phyloP scores from a whole-genome alignment of 441 rosid genomes.

The Corymbia citriodora region DNA sequence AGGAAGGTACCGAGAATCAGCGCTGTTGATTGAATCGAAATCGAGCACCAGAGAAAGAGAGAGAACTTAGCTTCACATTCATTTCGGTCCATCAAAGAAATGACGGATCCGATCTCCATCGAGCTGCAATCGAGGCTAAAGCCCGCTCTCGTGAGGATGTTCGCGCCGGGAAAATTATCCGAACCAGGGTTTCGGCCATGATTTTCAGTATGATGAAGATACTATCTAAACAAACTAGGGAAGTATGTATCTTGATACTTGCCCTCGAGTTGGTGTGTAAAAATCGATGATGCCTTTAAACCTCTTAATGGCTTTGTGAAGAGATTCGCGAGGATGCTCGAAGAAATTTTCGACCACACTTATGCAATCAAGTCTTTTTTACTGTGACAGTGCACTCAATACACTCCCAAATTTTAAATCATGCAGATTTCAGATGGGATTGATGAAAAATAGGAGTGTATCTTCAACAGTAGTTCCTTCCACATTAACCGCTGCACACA shows the following conservation, averaged over 20 bases:
- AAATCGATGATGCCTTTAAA: rapidly evolving
- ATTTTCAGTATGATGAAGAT: background rate
- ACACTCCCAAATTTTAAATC: too few relatives aligned
- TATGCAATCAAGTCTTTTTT: rapidly evolving
- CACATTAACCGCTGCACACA: rapidly evolving
- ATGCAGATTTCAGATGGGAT: rapidly evolving
- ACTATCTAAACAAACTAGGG: background rate
- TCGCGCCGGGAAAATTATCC: background rate
- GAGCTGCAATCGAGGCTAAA: background rate
- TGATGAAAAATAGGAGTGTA: background rate
- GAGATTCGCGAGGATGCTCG: rapidly evolving
- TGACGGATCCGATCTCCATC: background rate
- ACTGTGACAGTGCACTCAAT: rapidly evolving
- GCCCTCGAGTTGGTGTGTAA: rapidly evolving
- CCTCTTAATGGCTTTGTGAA: background rate
- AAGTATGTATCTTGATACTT: rapidly evolving
- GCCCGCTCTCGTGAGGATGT: background rate
- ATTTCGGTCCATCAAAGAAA: background rate
- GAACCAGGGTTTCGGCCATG: background rate
- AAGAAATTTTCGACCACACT: rapidly evolving
- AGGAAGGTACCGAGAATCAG: too few relatives aligned
- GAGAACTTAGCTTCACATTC: background rate
- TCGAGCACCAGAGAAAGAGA: background rate
- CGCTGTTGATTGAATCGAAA: background rate
- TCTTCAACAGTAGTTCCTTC: background rate